These are phyloP conservation scores for Rhododendron mucronatum DNA, from an alignment of 148 eudicot genomes.

Conservation along the genomic window DNA sequence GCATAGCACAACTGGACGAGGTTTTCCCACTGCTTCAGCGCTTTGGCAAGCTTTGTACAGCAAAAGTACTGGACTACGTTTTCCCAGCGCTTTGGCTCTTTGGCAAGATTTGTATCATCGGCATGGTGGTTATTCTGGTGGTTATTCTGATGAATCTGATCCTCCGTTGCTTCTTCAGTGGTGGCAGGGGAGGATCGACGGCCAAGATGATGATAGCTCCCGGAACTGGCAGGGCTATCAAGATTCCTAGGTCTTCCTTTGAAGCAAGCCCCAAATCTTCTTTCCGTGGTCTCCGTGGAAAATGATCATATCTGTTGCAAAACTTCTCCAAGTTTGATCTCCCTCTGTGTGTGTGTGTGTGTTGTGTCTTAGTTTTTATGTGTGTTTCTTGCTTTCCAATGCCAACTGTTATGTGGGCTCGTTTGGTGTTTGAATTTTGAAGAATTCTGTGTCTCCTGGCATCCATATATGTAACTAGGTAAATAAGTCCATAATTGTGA, in stretches of 20 bases:
- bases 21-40: too few relatives aligned
- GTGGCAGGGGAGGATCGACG: neutral
- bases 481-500: too few relatives aligned
- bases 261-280: neutral
- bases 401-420: too few relatives aligned
- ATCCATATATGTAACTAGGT: too few relatives aligned
- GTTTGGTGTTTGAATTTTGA: too few relatives aligned
- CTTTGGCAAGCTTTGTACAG: neutral
- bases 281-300: neutral
- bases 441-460: too few relatives aligned
- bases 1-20: too few relatives aligned
- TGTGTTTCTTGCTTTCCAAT: neutral
- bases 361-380: neutral
- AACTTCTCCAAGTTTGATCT: neutral
- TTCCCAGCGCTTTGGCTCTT: neutral
- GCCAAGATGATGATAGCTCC: constrained; percentile 32
- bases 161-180: neutral
- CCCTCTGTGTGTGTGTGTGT: neutral
- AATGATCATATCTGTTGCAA: neutral
- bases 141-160: too few relatives aligned
- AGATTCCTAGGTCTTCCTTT: constrained; percentile 16
- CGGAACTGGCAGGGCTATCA: neutral
- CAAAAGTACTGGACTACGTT: neutral
- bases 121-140: neutral
- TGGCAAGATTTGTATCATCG: neutral